Base-by-base conservation (phyloP, 306 rosid species). In the Argentina anserina region DNA sequence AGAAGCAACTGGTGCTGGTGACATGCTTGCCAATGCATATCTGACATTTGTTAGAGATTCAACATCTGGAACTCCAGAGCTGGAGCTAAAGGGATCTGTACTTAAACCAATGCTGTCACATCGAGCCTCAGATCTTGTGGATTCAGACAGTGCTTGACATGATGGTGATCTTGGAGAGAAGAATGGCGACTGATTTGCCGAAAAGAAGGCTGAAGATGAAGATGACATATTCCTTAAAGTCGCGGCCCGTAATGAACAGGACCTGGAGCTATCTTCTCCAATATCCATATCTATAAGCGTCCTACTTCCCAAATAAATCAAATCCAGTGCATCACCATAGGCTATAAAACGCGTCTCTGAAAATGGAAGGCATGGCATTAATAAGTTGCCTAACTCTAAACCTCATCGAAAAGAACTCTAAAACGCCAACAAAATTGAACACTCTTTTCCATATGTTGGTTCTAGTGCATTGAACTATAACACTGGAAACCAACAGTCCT, bases 161-260 rank as follows among this genome's bases (percentile, higher is more conserved):
- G 97, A 45, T 13, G 96, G 80, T 5, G 92, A 82, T 81, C 96
- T 88, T 37, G 97, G 97, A 74, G 96, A 92, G 78, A 90, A 90
- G 73, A 92, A 90, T 1, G 97, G 97, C 5, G 97, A 92, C 79
- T 90, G 97, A 59, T 85, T 85, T 28, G 96, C 97, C 12, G 97
- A 92, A 68, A 85, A 86, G 73, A 92, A 92, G 7, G 84, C 83
- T 6, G 96, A 90, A 70, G 97, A 92, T 9, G 97, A 88, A 0
- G 97, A 86, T 2, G 96, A 92, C 86, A 86, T 76, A 59, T 89
- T 92, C 80, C 94, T 86, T 36, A 70, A 65, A 66, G 90, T 85
- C 45, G 86, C 79, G 71, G 88, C 84, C 39, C 63, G 82, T 75
- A 83, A 55, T 62, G 90, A 85, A 70, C 82, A 80, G 28, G 84